These are phyloP conservation scores for Boletus sp. DNA, from an alignment of 768 basidiomycete genomes.

Conservation along the genomic window DNA sequence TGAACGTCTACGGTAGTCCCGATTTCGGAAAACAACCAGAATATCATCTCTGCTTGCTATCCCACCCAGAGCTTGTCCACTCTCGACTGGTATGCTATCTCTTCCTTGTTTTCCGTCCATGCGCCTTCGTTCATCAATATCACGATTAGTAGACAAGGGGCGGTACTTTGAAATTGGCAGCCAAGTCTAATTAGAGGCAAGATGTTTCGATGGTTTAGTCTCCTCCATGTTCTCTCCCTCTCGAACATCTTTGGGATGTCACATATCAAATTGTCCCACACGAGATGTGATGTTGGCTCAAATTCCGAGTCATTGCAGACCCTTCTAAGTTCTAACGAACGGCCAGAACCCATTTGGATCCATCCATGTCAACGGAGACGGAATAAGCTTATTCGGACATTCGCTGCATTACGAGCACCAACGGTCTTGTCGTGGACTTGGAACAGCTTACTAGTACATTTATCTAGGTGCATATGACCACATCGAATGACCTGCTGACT, in stretches of 20 bases:
- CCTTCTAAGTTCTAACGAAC: neutral
- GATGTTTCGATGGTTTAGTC: conserved; percentile 7
- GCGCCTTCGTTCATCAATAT: conserved; percentile 9
- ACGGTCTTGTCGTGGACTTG: no score
- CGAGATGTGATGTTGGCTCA: neutral
- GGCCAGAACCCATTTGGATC: neutral
- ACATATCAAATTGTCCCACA: neutral
- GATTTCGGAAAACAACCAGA: no score
- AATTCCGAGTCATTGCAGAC: conserved; percentile 6
- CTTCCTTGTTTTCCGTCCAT: neutral
- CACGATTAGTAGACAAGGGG: conserved; percentile 7
- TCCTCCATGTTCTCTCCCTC: conserved; percentile 3
- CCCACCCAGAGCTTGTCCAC: no score
- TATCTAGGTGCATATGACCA: no score
- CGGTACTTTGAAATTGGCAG: conserved; percentile 1
- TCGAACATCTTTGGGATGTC: conserved; percentile 2
- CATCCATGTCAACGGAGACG: no score
- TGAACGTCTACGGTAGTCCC: no score
- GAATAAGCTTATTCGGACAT: no score
- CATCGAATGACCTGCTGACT: no score
- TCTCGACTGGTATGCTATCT: no score
- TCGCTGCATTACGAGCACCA: no score
- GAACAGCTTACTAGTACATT: no score
- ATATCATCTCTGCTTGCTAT: no score
- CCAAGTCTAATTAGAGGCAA: conserved; percentile 8